Evolutionary conservation across 1,139 yeast genomes (phyloP), one percentile per base, ranked within the genome.

Genomic region (Kodamaea plutei): DNA sequence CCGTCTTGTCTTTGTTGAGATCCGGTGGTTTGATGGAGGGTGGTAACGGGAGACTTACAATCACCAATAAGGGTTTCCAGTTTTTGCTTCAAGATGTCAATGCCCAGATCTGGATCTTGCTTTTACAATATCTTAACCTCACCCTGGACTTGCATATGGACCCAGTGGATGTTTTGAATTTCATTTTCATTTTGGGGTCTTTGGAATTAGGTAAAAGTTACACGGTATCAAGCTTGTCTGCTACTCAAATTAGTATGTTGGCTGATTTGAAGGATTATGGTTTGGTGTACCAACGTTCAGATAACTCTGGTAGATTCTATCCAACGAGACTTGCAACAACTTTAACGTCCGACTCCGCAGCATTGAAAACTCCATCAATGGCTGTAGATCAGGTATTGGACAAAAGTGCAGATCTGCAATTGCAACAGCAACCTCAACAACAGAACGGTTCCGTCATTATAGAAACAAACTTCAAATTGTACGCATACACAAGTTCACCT

Each of bases 401-500:
- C 18, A 58, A 63, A 4, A 55, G 68, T 8, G 59, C 52, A 3
- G 19, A 19, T 19, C 28, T 9, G 62, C 48, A 16, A 52, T 47
- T 19, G 46, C 47, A 10, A 52, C 42, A 11, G 39, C 47, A 8
- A 18, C 39, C 23, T 18, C 37, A 23, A 15, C 40, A 37, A 25
- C 34, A 29, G 16, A 58, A 62, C 23, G 95, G 95, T 1, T 77
- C 93, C 15, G 70, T 91, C 36, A 84, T 91, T 39, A 69, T 93
- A 25, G 99, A 91, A 55, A 91, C 99, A 0, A 91, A 91, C 56
- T 91, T 87, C 65, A 84, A 93, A 48, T 51, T 93, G 4, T 91
- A 91, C 49, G 94, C 98, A 24, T 91, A 91, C 53, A 89, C 98
- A 2, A 84, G 87, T 39, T 88, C 96, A 1, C 97, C 98, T 2